Conservation (phyloP, 352 stramenopile species). For the Pythium myriotylum region DNA sequence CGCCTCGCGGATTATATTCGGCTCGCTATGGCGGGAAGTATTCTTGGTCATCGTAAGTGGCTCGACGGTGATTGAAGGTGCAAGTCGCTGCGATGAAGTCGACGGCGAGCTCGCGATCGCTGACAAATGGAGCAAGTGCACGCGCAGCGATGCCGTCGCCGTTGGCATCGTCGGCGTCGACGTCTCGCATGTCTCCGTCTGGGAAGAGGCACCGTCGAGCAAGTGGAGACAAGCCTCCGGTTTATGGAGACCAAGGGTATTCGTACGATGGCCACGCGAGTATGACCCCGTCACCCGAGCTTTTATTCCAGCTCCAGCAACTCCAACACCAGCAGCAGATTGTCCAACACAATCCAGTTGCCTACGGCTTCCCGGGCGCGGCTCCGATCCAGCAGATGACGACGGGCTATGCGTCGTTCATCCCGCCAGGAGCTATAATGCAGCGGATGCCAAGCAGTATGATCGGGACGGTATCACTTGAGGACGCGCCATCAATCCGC, state of each 20-base stretch:
- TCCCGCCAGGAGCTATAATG: constrained; percentile 7
- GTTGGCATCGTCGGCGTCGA: constrained; percentile 18
- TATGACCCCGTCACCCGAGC: constrained; percentile 25
- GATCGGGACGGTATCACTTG: not conserved
- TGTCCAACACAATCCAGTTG: constrained; percentile 34
- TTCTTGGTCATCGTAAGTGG: too few relatives aligned
- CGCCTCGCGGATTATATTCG: too few relatives aligned
- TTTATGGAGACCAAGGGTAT: constrained; percentile 1
- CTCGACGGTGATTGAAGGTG: too few relatives aligned
- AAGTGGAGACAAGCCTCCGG: constrained; percentile 2
- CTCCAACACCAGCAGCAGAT: constrained; percentile 46
- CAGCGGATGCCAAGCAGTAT: constrained; percentile 9
- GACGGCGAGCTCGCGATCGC: constrained; percentile 27
- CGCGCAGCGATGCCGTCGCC: constrained; percentile 21
- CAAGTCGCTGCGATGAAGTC: constrained; percentile 28
- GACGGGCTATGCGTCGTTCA: constrained; percentile 6
- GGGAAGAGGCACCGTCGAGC: constrained; percentile 23
- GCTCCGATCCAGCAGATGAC: constrained; percentile 15
- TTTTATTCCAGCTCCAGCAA: constrained; percentile 58
- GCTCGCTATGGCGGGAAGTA: too few relatives aligned
- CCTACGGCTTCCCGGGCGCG: constrained; percentile 14
- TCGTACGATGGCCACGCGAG: constrained; percentile 5
- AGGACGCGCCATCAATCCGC: not conserved
- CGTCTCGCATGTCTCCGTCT: constrained; percentile 28
- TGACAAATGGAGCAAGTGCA: constrained; percentile 22